phyloP scores from a whole-genome alignment of 352 stramenopile genomes.

The Phytophthora constricta region DNA sequence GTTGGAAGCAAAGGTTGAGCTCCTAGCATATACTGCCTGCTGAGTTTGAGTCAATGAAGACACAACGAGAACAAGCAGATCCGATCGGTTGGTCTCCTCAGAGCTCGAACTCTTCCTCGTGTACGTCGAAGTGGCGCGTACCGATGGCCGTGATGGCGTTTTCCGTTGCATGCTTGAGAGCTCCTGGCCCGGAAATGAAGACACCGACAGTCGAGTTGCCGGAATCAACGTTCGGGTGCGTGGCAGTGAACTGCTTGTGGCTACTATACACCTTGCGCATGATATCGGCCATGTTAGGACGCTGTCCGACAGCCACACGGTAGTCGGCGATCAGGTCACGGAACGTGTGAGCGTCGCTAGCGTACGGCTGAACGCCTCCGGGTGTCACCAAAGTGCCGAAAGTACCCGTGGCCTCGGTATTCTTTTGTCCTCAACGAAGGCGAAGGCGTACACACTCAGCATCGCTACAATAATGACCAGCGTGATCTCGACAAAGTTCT shows the following conservation, averaged over 20 bases:
- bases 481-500: conserved; percentile 45
- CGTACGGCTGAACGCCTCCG: conserved; percentile 13
- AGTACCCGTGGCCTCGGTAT: conserved; percentile 1
- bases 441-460: conserved; percentile 20
- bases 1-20: no score
- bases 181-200: background rate
- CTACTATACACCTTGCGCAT: conserved; percentile 31
- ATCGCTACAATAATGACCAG: conserved; percentile 19
- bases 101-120: background rate
- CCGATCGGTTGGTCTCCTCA: no score
- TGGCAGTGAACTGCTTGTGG: conserved; percentile 23
- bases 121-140: background rate
- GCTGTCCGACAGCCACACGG: conserved; percentile 26
- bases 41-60: no score
- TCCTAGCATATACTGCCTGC: no score
- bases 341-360: conserved; percentile 23
- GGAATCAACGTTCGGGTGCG: background rate
- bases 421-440: conserved; percentile 18
- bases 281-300: conserved; percentile 38
- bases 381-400: conserved; percentile 12
- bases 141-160: background rate
- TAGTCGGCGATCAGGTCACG: conserved; percentile 27
- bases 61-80: no score
- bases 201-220: conserved; percentile 25
- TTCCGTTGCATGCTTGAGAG: background rate